phyloP scores from a whole-genome alignment of 1,139 yeast genomes.

The Suhomyces maxii region DNA sequence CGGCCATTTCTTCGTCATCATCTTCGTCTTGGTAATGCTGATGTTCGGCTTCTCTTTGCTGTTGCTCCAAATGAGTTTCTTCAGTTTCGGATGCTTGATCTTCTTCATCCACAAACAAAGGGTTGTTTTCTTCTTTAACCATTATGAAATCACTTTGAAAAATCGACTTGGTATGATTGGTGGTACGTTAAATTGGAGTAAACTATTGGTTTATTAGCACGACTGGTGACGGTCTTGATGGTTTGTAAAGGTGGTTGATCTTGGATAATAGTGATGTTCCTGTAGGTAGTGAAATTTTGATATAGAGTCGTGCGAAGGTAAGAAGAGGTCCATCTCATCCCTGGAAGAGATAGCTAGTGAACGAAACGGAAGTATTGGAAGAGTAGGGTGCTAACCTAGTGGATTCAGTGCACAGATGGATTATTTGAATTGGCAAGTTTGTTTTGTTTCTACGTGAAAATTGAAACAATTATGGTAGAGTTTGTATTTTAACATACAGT shows the following conservation, averaged over 20 bases:
- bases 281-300: conserved; percentile 4
- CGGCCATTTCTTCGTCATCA: conserved; percentile 21
- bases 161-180: neutral
- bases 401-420: no score
- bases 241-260: no score
- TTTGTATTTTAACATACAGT: no score
- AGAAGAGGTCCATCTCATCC: neutral
- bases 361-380: neutral
- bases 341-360: neutral
- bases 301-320: neutral
- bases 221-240: neutral
- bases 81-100: conserved; percentile 9
- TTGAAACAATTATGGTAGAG: no score
- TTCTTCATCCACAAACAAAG: conserved; percentile 17
- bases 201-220: no score
- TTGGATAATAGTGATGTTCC: no score
- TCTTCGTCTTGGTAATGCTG: neutral
- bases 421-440: no score
- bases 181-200: neutral
- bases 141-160: neutral
- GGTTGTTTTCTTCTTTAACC: conserved; percentile 7
- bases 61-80: conserved; percentile 1
- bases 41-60: neutral
- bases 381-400: neutral
- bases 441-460: no score